Conservation (phyloP, 768 basidiomycete genomes). For the Macrolepiota dolichaula region DNA sequence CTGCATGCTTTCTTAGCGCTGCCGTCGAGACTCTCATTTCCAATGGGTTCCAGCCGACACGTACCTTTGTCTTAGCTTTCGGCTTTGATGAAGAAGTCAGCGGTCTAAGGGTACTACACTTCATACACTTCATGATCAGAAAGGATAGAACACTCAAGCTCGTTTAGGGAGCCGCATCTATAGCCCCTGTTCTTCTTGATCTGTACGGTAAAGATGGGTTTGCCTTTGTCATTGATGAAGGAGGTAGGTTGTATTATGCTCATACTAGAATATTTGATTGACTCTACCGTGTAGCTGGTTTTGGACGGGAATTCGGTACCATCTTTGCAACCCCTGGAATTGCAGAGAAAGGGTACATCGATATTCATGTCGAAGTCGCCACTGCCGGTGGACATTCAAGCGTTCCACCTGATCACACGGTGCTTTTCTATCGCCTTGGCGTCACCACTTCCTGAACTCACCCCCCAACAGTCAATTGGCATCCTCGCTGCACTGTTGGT, state of each 20-base stretch:
- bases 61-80: conserved; percentile 60
- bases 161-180: conserved; percentile 49
- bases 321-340: conserved; percentile 61
- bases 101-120: conserved; percentile 37
- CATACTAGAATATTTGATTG: not conserved
- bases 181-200: conserved; percentile 45
- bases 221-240: conserved; percentile 86
- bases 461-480: conserved; percentile 63
- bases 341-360: conserved; percentile 71
- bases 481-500: conserved; percentile 72
- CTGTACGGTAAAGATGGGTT: conserved; percentile 71
- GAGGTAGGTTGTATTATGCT: conserved; percentile 42
- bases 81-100: conserved; percentile 78
- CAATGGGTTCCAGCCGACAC: conserved; percentile 60
- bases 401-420: conserved; percentile 79
- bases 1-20: conserved; percentile 25
- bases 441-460: not conserved
- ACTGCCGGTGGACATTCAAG: conserved; percentile 84
- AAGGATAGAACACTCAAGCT: not conserved
- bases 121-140: not conserved
- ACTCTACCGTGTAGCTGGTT: conserved; percentile 35
- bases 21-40: conserved; percentile 63
- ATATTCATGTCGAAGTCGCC: conserved; percentile 61
- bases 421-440: conserved; percentile 21
- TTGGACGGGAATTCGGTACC: conserved; percentile 45